Conservation (phyloP, 495 filamentous ascomycete species). For the Hypoxylon crocopeplum region DNA sequence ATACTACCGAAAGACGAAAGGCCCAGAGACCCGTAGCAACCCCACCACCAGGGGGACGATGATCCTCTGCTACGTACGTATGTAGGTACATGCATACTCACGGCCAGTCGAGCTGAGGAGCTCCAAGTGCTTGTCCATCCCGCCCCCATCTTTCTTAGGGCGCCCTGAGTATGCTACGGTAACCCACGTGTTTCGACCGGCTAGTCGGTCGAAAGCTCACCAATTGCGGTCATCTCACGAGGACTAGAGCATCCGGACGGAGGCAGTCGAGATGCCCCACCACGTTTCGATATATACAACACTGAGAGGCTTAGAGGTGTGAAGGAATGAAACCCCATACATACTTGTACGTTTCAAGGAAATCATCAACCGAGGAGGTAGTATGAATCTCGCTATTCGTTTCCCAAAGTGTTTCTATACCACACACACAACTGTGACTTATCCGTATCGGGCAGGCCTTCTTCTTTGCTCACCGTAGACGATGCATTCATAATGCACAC, state of each 20-base stretch:
- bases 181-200: constrained; percentile 35
- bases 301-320: constrained; percentile 25
- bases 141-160: constrained; percentile 23
- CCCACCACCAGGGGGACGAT: background rate
- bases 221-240: too few relatives aligned
- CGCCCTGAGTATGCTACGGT: constrained; percentile 10
- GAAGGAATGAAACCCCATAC: constrained; percentile 29
- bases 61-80: background rate
- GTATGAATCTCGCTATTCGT: constrained; percentile 12
- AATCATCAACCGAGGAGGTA: constrained; percentile 9
- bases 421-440: background rate
- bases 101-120: constrained; percentile 13
- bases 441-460: too few relatives aligned
- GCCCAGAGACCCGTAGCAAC: background rate
- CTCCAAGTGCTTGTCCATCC: background rate
- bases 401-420: constrained; percentile 18
- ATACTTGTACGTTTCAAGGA: constrained; percentile 23
- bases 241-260: too few relatives aligned
- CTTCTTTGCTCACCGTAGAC: too few relatives aligned
- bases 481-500: background rate
- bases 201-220: constrained; percentile 24
- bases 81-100: background rate
- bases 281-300: constrained; percentile 26
- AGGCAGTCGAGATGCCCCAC: constrained; percentile 17
- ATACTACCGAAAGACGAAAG: constrained; percentile 22